A percentile compares a stretch with the other conserved stretches of the same genome.
Evolutionary conservation across 768 basidiomycete species (phyloP).

Genomic region (Scleroderma citrinum): DNA sequence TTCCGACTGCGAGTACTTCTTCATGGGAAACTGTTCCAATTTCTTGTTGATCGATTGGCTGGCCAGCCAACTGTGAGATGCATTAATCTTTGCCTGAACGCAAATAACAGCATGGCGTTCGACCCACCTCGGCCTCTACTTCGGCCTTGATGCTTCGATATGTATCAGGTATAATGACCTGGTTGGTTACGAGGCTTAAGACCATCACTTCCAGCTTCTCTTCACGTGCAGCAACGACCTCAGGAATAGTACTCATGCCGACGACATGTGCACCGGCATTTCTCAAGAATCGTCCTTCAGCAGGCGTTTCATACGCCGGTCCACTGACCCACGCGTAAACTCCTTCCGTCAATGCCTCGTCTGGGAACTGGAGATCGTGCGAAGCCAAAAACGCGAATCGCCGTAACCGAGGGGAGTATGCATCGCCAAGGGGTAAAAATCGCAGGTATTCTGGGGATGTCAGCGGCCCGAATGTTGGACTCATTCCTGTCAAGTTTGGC

Average conservation of each 20-base stretch:
- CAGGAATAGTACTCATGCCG: constrained; percentile 90
- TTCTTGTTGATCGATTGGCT: constrained; percentile 34
- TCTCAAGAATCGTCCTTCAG: constrained; percentile 75
- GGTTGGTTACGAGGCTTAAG: constrained; percentile 81
- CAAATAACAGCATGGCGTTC: not conserved
- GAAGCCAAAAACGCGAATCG: constrained; percentile 69
- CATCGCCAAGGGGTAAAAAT: constrained; percentile 80
- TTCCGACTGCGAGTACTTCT: constrained; percentile 67
- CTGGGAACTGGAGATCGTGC: constrained; percentile 48
- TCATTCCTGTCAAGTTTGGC: constrained; percentile 70
- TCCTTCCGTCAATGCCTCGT: constrained; percentile 66
- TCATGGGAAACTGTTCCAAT: constrained; percentile 63
- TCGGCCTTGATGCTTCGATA: constrained; percentile 69
- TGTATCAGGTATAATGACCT: constrained; percentile 65
- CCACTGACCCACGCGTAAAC: constrained; percentile 89
- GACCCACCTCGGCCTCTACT: constrained; percentile 67
- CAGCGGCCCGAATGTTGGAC: constrained; percentile 73
- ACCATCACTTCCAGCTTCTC: constrained; percentile 73
- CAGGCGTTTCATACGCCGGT: constrained; percentile 86
- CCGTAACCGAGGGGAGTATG: constrained; percentile 71
- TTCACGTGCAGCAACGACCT: constrained; percentile 76
- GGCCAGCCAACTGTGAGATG: constrained; percentile 53
- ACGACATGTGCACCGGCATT: constrained; percentile 82
- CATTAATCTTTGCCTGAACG: constrained; percentile 4
- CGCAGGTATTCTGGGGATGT: constrained; percentile 56